Evolutionary conservation across 768 basidiomycete genomes (phyloP).

Genomic region (Russula sp.): DNA sequence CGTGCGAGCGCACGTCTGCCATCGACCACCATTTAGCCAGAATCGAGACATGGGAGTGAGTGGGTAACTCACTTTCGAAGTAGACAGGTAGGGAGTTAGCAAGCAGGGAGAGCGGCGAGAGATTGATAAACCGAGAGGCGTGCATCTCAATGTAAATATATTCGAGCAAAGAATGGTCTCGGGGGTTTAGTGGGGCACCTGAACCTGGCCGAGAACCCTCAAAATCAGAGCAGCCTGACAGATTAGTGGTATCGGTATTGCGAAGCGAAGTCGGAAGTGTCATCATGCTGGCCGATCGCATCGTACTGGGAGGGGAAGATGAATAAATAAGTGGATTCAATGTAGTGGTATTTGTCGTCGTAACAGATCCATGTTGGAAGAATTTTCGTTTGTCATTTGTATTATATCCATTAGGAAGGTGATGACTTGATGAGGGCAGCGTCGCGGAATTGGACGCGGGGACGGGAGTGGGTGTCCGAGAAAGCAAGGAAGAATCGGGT

Average conservation of each 20-base stretch:
- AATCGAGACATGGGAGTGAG: not conserved
- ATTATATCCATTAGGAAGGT: conserved; percentile 1
- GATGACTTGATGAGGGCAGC: not conserved
- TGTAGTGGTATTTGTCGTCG: not conserved
- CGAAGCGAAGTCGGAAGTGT: conserved; percentile 8
- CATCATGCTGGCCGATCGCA: not conserved
- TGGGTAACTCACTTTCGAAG: conserved; percentile 47
- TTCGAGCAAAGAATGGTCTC: conserved; percentile 61
- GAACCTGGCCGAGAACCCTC: conserved; percentile 4
- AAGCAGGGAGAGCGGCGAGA: conserved; percentile 55
- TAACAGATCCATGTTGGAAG: not conserved
- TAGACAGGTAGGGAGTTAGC: conserved; percentile 50
- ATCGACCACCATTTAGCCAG: not conserved
- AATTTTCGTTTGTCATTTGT: not conserved
- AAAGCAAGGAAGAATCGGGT: conserved; percentile 28
- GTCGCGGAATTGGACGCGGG: not conserved
- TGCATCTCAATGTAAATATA: conserved; percentile 65
- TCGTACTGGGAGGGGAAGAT: not conserved
- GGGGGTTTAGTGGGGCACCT: conserved; percentile 40
- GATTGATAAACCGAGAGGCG: conserved; percentile 60
- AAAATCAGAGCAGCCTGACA: not conserved
- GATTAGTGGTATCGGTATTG: conserved; percentile 1
- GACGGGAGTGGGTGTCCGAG: conserved; percentile 18
- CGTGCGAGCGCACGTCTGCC: conserved; percentile 60
- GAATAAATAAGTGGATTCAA: not conserved